Percentiles rank a stretch among this genome's conserved stretches.
phyloP scores from a whole-genome alignment of 2,329 filamentous ascomycete genomes.

The Penicillium sp. region DNA sequence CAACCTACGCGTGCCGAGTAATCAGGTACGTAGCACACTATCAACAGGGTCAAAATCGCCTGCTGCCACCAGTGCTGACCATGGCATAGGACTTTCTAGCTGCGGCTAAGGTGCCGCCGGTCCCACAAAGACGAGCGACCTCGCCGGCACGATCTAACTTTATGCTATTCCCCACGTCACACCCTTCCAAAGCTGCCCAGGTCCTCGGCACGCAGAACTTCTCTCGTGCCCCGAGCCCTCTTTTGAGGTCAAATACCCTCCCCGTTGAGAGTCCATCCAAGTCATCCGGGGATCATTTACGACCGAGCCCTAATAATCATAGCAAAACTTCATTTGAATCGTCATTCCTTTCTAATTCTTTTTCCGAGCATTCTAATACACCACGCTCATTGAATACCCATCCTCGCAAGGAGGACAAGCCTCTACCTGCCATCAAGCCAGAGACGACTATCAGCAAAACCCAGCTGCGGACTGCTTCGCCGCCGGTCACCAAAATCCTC shows the following conservation, averaged over 20 bases:
- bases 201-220: conserved; percentile 32
- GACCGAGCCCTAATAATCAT: conserved; percentile 9
- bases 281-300: conserved; percentile 10
- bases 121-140: conserved; percentile 35
- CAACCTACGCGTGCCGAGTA: conserved; percentile 55
- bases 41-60: too few relatives aligned
- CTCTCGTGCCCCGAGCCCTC: conserved; percentile 27
- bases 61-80: too few relatives aligned
- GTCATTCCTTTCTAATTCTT: conserved; percentile 9
- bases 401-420: conserved; percentile 18
- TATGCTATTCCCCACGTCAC: conserved; percentile 38
- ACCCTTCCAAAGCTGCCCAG: conserved; percentile 32
- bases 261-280: conserved; percentile 19
- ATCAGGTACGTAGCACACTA: conserved; percentile 33
- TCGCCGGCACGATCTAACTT: conserved; percentile 39
- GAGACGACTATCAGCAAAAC: too few relatives aligned
- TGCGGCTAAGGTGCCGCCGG: conserved; percentile 13
- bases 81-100: conserved; percentile 12
- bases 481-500: too few relatives aligned
- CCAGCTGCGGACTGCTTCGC: too few relatives aligned
- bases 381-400: conserved; percentile 14
- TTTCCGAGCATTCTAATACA: conserved; percentile 11
- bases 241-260: conserved; percentile 25
- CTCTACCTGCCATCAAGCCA: conserved; percentile 21
- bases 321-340: conserved; percentile 15